Evolutionary conservation across 129 eudicot species (phyloP), one percentile per base, ranked within the genome.

Genomic region (Arctium minus): DNA sequence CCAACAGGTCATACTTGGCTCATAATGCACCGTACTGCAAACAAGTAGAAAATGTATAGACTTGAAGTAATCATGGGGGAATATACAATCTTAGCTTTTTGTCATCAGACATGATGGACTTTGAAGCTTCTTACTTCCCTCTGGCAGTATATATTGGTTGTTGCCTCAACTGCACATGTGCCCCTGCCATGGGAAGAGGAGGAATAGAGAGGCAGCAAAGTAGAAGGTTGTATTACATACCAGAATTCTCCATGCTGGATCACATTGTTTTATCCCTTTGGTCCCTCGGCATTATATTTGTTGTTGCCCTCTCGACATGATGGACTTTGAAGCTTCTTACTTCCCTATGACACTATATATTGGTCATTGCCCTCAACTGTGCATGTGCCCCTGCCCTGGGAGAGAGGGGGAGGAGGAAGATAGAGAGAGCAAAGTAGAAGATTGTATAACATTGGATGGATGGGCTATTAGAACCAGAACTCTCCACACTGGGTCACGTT

Each of bases 211-310:
- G 69, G 30, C 31, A 62, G 69, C 27, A 17, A 18, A 62, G 10
- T n/a, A n/a, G 69, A 18, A 62, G 69, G 10, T 62, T 62, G 30
- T 62, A 62, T 65, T 22, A 65, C 70, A 65, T 27, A 35, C 22
- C 11, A 4, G 13, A 46, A 64, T 78, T 33, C 37, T 62, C 2
- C 37, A 48, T 9, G 2, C 40, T 75, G 36, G 13, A 40, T 11
- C 12, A 65, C 82, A 79, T 38, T 74, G 85, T 75, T 82, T 42
- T 10, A n/a, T 81, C 33, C 37, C 27, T 13, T 72, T 12, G n/a
- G 39, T 8, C 29, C 73, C 38, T 37, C 73, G 46, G 17, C 50
- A 38, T 11, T 75, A 29, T 38, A 50, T 50, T 50, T 2, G 64
- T 50, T 50, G 18, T 50, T 50, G n/a, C 56, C 56, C 56, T 46